phyloP scores from a whole-genome alignment of 192 early-diverging fungal species.

The Linnemannia exigua region DNA sequence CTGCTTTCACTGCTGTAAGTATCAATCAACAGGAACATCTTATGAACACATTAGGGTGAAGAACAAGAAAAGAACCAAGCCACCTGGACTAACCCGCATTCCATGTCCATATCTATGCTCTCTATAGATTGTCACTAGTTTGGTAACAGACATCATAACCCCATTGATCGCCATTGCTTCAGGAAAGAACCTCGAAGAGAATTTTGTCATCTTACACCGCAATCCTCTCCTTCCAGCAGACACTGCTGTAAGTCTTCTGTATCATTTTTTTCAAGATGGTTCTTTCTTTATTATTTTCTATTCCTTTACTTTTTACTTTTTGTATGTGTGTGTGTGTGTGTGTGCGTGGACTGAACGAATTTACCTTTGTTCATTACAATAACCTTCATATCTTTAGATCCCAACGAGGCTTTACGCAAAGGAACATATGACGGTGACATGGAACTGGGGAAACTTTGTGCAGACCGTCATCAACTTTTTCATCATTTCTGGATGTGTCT shows the following conservation, averaged over 20 bases:
- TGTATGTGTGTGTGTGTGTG: no score
- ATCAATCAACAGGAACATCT: not conserved
- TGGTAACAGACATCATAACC: constrained; percentile 68
- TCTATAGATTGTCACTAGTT: constrained; percentile 47
- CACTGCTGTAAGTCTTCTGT: not conserved
- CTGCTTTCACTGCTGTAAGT: constrained; percentile 52
- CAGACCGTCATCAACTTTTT: constrained; percentile 76
- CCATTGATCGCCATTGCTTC: constrained; percentile 71
- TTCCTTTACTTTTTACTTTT: not conserved
- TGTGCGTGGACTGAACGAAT: no score
- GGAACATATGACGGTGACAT: constrained; percentile 66
- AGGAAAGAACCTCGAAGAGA: constrained; percentile 59
- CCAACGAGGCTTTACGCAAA: constrained; percentile 36
- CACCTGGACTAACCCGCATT: constrained; percentile 24
- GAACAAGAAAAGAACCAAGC: not conserved
- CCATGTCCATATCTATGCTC: not conserved
- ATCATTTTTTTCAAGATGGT: no score
- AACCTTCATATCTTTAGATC: not conserved
- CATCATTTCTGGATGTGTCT: constrained; percentile 68
- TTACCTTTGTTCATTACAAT: not conserved
- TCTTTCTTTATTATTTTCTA: not conserved
- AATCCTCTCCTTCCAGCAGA: constrained; percentile 34
- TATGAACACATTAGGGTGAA: not conserved
- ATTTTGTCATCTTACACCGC: constrained; percentile 52
- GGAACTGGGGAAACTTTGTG: constrained; percentile 75